Conservation (phyloP, 768 basidiomycete species). For the Pholiota microspora region DNA sequence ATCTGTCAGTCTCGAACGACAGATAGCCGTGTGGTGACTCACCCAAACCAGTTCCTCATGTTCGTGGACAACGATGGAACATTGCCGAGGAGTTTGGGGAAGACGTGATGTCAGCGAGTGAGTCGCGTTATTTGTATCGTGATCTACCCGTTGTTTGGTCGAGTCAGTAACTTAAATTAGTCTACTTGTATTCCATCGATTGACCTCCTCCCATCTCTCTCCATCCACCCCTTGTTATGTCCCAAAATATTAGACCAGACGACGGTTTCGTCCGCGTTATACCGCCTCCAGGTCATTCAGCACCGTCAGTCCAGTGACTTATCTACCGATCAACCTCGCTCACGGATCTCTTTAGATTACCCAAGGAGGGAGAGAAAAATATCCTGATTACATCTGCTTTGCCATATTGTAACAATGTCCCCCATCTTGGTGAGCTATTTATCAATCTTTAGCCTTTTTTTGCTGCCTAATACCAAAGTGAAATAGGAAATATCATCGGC, state of each 20-base stretch:
- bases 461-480: conserved; percentile 6
- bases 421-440: conserved; percentile 74
- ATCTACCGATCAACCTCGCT: conserved; percentile 8
- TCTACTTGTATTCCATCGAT: conserved; percentile 10
- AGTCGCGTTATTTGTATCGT: conserved; percentile 19
- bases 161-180: conserved; percentile 12
- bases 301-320: conserved; percentile 39
- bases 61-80: conserved; percentile 15
- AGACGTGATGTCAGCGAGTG: conserved; percentile 3
- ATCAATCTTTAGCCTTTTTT: not conserved
- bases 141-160: conserved; percentile 16
- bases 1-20: not conserved
- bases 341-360: conserved; percentile 40
- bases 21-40: not conserved
- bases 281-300: conserved; percentile 48
- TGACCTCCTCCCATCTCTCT: conserved; percentile 2
- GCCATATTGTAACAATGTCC: conserved; percentile 96
- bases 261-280: conserved; percentile 49
- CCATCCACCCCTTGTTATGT: conserved; percentile 32
- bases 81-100: conserved; percentile 5
- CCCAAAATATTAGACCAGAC: conserved; percentile 51
- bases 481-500: conserved; percentile 83
- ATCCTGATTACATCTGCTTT: conserved; percentile 92
- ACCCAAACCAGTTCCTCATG: conserved; percentile 22
- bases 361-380: conserved; percentile 85